A percentile compares a stretch with the other conserved stretches of the same genome.
These are phyloP conservation scores for Blastomyces gilchristii DNA, from an alignment of 2,329 filamentous ascomycete species.

Conservation along the genomic window DNA sequence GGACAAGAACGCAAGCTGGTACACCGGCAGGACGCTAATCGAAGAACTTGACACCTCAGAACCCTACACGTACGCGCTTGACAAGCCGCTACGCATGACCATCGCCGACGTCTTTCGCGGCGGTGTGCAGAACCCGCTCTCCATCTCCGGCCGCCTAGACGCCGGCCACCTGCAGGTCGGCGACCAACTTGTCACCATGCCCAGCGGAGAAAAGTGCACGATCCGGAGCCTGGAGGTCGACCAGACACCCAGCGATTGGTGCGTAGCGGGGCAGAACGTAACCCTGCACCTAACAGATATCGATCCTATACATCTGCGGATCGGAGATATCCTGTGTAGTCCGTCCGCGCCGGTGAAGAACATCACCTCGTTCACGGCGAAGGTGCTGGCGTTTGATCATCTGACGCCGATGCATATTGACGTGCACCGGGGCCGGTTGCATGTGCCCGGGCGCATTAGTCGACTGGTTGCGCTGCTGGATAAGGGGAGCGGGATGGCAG, in stretches of 20 bases:
- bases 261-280: constrained; percentile 81
- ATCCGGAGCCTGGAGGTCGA: constrained; percentile 76
- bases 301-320: constrained; percentile 68
- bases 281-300: constrained; percentile 76
- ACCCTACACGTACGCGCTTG: constrained; percentile 57
- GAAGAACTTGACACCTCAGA: constrained; percentile 78
- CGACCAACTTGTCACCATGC: constrained; percentile 68
- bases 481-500: constrained; percentile 61
- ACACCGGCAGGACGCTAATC: constrained; percentile 65
- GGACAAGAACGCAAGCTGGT: constrained; percentile 58
- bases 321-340: constrained; percentile 79
- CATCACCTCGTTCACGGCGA: constrained; percentile 64
- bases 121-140: constrained; percentile 68
- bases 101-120: constrained; percentile 79
- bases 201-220: constrained; percentile 67
- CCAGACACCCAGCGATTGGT: constrained; percentile 67
- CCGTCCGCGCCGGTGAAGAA: constrained; percentile 57
- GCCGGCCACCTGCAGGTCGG: constrained; percentile 74
- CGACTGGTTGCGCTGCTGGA: constrained; percentile 65
- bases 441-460: constrained; percentile 64
- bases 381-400: constrained; percentile 81
- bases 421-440: constrained; percentile 73
- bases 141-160: constrained; percentile 76
- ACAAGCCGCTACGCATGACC: constrained; percentile 73
- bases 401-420: constrained; percentile 83